These are phyloP conservation scores for Schwanniomyces polymorphus DNA, from an alignment of 805 yeast genomes.

Conservation along the genomic window DNA sequence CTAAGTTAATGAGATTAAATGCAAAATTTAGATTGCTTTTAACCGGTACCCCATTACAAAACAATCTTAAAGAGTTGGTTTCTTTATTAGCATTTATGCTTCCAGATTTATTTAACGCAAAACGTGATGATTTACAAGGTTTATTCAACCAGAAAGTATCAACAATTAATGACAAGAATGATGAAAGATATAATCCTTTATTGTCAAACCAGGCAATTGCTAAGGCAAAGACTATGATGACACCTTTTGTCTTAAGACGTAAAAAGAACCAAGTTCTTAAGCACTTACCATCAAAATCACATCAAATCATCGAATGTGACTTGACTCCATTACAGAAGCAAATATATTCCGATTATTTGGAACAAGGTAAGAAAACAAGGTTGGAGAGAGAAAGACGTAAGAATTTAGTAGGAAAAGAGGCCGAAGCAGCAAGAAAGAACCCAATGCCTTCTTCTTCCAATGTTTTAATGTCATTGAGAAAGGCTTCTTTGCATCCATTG, in stretches of 20 bases:
- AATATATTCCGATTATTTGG: constrained; percentile 64
- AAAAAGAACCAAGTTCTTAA: constrained; percentile 88
- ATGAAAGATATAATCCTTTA: constrained; percentile 67
- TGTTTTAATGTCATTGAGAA: constrained; percentile 83
- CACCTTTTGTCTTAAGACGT: constrained; percentile 92
- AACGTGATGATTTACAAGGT: constrained; percentile 76
- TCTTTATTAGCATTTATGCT: constrained; percentile 88
- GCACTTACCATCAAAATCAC: constrained; percentile 79
- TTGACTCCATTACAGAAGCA: constrained; percentile 53
- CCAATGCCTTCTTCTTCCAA: constrained; percentile 56
- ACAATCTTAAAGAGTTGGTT: constrained; percentile 85
- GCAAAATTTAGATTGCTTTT: constrained; percentile 84
- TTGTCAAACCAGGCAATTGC: constrained; percentile 88
- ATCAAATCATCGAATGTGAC: constrained; percentile 63
- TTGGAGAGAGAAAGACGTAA: constrained; percentile 46
- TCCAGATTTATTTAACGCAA: constrained; percentile 78
- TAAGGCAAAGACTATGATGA: constrained; percentile 97
- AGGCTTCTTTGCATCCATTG: constrained; percentile 91
- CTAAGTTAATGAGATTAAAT: constrained; percentile 77
- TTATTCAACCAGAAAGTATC: constrained; percentile 87
- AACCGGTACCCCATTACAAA: constrained; percentile 97
- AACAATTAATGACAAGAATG: constrained; percentile 48
- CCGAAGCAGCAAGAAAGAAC: constrained; percentile 26
- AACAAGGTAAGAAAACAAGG: constrained; percentile 38
- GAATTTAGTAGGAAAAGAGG: constrained; percentile 32